These are phyloP conservation scores for Carex scoparia DNA, from an alignment of 176 grass and related monocot genomes.

Conservation along the genomic window DNA sequence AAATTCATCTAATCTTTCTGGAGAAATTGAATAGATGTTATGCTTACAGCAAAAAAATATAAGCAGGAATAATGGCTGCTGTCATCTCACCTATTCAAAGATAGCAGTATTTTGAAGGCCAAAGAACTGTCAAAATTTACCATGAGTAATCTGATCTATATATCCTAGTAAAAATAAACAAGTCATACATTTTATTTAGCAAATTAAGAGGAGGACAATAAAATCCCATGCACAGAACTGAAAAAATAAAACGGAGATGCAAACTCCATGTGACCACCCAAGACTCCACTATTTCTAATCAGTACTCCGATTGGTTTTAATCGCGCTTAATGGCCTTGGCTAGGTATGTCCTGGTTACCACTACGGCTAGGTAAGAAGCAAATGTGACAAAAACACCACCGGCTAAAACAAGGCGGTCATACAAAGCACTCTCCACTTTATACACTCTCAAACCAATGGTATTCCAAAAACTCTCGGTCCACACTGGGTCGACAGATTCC, in stretches of 20 bases:
- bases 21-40: neutral
- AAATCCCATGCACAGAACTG: too few species aligned
- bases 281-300: too few species aligned
- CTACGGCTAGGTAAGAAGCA: slow-evolving; percentile 46
- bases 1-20: neutral
- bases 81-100: too few species aligned
- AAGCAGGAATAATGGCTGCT: too few species aligned
- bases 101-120: too few species aligned
- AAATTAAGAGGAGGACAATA: neutral
- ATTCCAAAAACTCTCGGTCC: slow-evolving; percentile 96
- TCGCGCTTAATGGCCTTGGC: slow-evolving; percentile 67
- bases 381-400: slow-evolving; percentile 45
- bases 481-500: slow-evolving; percentile 62
- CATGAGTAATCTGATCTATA: neutral
- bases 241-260: too few species aligned
- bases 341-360: slow-evolving; percentile 46
- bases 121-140: neutral
- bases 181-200: neutral
- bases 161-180: neutral
- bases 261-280: too few species aligned
- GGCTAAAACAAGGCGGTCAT: slow-evolving; percentile 57
- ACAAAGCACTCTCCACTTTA: slow-evolving; percentile 52
- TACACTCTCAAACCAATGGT: slow-evolving; percentile 83
- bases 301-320: slow-evolving; percentile 11
- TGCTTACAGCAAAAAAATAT: neutral